Base-by-base conservation (phyloP, 495 filamentous ascomycete genomes). In the Elasticomyces elasticus region DNA sequence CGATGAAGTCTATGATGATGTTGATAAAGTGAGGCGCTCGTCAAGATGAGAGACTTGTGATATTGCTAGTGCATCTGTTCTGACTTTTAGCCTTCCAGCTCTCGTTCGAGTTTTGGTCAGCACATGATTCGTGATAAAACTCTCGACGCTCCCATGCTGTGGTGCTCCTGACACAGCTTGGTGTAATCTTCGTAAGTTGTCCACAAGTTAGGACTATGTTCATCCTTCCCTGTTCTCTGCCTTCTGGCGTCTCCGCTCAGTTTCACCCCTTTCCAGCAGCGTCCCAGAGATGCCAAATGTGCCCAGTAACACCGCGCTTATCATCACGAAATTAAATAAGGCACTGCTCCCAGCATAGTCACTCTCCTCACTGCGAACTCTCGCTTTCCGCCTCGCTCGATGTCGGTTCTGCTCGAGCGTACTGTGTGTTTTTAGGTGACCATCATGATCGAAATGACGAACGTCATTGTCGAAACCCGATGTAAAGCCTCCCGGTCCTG, bases 341-440 rank as follows among this genome's bases (percentile, higher is more conserved):
- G 72, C 60, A 51, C 68, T 69, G n/a, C 66, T 66, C 4, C 72
- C 68, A 22, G 62, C 62, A 28, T 55, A 58, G 12, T 51, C 56
- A 2, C 1, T 7, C 33, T 53, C 60, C 25, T 25, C 49, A 19
- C 11, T 31, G 23, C 55, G 23, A 15, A 31, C 46, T 37, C 59
- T 44, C 35, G 49, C 53, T 58, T 52, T 65, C 55, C 60, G 51
- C 55, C 52, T 62, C 57, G 12, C 51, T 51, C 49, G 38, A 58
- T 50, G 52, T 64, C 59, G 52, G 31, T 64, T 66, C 49, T 78
- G 71, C 49, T 85, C 79, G 64, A 87, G 76, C 46, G 81, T 78
- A 52, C 76, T 68, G 61, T 82, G 85, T 33, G 78, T 84, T 55
- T 79, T 72, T 57, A 81, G 84, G 68, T 94, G 87, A 17, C 78